phyloP scores from a whole-genome alignment of 345 rosid genomes.

The Alliaria petiolata region DNA sequence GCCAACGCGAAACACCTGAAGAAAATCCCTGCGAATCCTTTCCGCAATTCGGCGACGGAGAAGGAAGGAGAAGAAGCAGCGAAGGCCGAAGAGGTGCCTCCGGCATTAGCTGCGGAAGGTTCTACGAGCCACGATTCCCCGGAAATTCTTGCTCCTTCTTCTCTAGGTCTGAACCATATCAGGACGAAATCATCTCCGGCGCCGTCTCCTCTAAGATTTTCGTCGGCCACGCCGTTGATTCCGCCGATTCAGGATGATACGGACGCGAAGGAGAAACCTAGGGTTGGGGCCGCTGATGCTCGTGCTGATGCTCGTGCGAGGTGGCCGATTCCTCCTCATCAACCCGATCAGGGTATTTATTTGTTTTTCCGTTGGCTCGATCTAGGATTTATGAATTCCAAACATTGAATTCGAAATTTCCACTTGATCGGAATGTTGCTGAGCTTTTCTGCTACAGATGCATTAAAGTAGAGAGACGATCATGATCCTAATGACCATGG shows the following conservation, averaged over 20 bases:
- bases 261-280: slow-evolving; percentile 13
- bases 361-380: background rate
- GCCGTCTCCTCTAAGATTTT: slow-evolving; percentile 56
- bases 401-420: background rate
- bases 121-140: slow-evolving; percentile 28
- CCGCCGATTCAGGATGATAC: slow-evolving; percentile 2
- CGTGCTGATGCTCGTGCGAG: slow-evolving; percentile 31
- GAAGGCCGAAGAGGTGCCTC: slow-evolving; percentile 1
- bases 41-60: slow-evolving; percentile 28
- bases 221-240: slow-evolving; percentile 38
- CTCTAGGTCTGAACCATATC: slow-evolving; percentile 73
- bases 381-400: background rate
- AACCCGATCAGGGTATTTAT: slow-evolving; percentile 34
- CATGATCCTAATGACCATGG: background rate
- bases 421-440: background rate
- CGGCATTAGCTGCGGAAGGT: background rate
- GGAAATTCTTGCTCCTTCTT: slow-evolving; percentile 53
- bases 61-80: slow-evolving; percentile 1
- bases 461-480: background rate
- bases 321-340: slow-evolving; percentile 35
- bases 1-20: slow-evolving; percentile 42
- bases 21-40: slow-evolving; percentile 61
- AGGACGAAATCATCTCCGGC: slow-evolving; percentile 56
- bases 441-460: background rate
- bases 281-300: slow-evolving; percentile 7